Base-by-base conservation (phyloP, 2,329 filamentous ascomycete genomes). In the Akanthomyces lecanii region DNA sequence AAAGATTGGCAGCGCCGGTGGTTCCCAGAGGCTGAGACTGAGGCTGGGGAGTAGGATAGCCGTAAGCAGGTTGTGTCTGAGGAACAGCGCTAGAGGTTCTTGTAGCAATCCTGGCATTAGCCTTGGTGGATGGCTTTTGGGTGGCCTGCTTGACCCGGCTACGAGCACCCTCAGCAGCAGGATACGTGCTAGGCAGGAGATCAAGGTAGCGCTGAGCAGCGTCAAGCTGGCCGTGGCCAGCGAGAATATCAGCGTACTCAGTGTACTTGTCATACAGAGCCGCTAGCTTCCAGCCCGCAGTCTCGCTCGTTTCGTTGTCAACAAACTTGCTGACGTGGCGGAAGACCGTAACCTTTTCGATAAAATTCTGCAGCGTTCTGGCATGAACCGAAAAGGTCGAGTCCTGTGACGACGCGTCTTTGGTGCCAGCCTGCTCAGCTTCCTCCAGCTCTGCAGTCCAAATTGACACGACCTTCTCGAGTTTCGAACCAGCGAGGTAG, bases 281-380 rank as follows among this genome's bases (percentile, higher is more conserved):
- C 44, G 87, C 84, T 64, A 99, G 86, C 78, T 96, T 97, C 94
- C 94, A 99, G 69, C 89, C 91, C 1, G 88, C 87, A 11, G 85
- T 81, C 68, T 91, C 85, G 53, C 79, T 78, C 66, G 85, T 85
- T 71, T 97, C 92, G 10, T 78, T 76, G 73, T 99, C 95, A 69
- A 90, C 80, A 79, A 97, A 99, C 71, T 94, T 92, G 66, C 92
- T 93, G 50, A 97, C 93, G 68, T 95, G 86, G 61, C 95, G 89
- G 87, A 99, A 99, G 61, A 99, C 86, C 0, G 93, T 96, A 53
- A 99, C 95, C 81, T 99, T 99, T 78, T 99, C 95, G 66, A 99
- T 96, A 72, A 99, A 94, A 67, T 90, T 89, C 75, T 98, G 95
- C 50, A 99, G 80, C 53, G 90, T 89, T 65, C 88, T 87, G 62